phyloP scores from a whole-genome alignment of 2,329 filamentous ascomycete genomes.

The Pestalotiopsis sp. region DNA sequence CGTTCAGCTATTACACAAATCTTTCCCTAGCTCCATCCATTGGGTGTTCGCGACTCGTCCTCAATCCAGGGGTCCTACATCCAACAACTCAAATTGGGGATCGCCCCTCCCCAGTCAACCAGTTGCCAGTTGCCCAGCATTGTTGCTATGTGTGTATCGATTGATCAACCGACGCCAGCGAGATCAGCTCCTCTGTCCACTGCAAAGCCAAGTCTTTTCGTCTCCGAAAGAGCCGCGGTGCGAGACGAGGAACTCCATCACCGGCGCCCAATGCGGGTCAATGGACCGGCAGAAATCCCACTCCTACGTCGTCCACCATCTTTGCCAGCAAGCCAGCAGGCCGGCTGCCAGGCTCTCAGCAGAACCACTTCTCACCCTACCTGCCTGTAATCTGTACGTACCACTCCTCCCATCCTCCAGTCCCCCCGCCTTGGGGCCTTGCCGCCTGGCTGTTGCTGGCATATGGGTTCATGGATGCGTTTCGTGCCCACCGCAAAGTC shows the following conservation, averaged over 20 bases:
- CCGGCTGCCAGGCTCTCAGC: neutral
- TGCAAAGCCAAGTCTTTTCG: slow-evolving; percentile 1
- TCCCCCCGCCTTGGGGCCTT: neutral
- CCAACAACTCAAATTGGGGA: neutral
- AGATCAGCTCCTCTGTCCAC: neutral
- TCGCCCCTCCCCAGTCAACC: neutral
- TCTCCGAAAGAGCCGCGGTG: neutral
- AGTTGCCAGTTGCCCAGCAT: neutral
- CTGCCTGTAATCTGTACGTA: neutral
- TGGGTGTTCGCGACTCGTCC: slow-evolving; percentile 6
- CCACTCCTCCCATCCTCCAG: neutral
- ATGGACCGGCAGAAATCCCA: slow-evolving; percentile 1
- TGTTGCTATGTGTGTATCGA: neutral
- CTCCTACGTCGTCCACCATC: neutral
- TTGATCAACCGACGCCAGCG: neutral
- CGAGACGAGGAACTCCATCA: neutral
- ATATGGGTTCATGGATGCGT: neutral
- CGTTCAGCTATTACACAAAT: neutral
- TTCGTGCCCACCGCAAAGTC: neutral
- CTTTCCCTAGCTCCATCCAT: neutral
- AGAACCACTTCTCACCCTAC: no score
- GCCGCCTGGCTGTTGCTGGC: neutral
- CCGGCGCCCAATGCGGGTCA: slow-evolving; percentile 2
- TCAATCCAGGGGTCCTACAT: neutral
- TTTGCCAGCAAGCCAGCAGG: neutral